phyloP scores from a whole-genome alignment of 495 filamentous ascomycete species.

The Cetradonia linearis region DNA sequence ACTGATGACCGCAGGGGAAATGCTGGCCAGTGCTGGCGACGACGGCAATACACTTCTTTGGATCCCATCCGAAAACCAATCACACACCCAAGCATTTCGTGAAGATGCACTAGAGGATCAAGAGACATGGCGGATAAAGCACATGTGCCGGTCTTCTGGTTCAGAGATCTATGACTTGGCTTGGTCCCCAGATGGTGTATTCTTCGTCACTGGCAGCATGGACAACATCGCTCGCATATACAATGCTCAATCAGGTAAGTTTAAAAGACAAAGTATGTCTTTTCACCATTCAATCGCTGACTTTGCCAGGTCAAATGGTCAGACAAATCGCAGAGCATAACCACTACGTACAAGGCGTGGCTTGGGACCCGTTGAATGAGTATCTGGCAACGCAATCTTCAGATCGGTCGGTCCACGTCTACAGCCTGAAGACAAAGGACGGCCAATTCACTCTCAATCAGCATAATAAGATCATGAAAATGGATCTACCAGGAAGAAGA shows the following conservation, averaged over 20 bases:
- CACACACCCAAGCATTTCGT: constrained; percentile 54
- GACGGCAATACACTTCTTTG: constrained; percentile 94
- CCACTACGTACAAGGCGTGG: constrained; percentile 97
- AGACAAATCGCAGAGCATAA: constrained; percentile 98
- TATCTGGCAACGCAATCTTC: constrained; percentile 97
- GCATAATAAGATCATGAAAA: constrained; percentile 65
- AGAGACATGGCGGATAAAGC: constrained; percentile 91
- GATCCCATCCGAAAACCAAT: constrained; percentile 73
- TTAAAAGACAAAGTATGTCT: constrained; percentile 2
- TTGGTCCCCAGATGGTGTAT: constrained; percentile 93
- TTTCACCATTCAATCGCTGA: constrained; percentile 13
- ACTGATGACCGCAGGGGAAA: constrained; percentile 56
- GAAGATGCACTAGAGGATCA: constrained; percentile 85
- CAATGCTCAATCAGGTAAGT: constrained; percentile 81
- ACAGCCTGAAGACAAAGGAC: constrained; percentile 90
- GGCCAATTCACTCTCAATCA: constrained; percentile 83
- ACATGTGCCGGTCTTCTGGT: constrained; percentile 87
- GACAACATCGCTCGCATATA: constrained; percentile 97
- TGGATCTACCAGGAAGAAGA: constrained; percentile 81
- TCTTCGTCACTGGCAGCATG: constrained; percentile 98
- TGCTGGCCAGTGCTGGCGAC: constrained; percentile 88
- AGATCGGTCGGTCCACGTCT: constrained; percentile 94
- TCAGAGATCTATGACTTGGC: constrained; percentile 96
- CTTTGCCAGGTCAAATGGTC: constrained; percentile 63
- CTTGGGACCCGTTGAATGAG: constrained; percentile 97